Percentiles rank a stretch among this genome's conserved stretches.
Evolutionary conservation across 495 filamentous ascomycete genomes (phyloP).

Genomic region (Amniculicola lignicola): DNA sequence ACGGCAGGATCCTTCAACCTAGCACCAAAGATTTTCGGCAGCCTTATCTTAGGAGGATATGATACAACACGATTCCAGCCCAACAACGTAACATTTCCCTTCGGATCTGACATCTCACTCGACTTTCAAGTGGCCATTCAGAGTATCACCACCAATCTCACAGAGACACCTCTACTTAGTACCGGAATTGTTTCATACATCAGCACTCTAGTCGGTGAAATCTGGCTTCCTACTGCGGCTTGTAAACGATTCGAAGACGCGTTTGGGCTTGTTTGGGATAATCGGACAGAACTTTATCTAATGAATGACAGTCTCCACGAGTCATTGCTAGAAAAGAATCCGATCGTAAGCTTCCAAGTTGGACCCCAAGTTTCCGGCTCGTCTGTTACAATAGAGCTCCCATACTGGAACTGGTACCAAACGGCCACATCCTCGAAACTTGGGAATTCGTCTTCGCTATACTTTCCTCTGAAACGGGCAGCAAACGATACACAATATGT

Average conservation of each 20-base stretch:
- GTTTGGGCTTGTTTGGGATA: conserved; percentile 39
- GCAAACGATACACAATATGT: conserved; percentile 38
- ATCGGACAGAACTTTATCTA: conserved; percentile 35
- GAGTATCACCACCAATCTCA: conserved; percentile 31
- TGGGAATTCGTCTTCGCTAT: conserved; percentile 32
- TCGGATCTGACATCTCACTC: conserved; percentile 33
- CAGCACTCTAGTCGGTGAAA: conserved; percentile 35
- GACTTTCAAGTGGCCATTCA: conserved; percentile 39
- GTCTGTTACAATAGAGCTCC: conserved; percentile 36
- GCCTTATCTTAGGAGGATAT: conserved; percentile 41
- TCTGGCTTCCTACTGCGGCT: conserved; percentile 40
- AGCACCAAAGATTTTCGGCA: conserved; percentile 33
- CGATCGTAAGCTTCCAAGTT: conserved; percentile 37
- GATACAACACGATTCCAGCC: conserved; percentile 34
- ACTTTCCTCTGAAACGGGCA: conserved; percentile 41
- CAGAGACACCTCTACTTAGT: conserved; percentile 27
- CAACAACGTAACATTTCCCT: conserved; percentile 33
- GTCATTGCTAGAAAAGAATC: conserved; percentile 33
- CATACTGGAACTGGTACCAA: conserved; percentile 41
- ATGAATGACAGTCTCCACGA: conserved; percentile 37
- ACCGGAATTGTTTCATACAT: conserved; percentile 34
- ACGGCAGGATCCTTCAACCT: conserved; percentile 39
- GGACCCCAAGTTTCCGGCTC: conserved; percentile 21
- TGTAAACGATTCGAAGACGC: conserved; percentile 38
- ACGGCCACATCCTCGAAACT: conserved; percentile 31